Conservation (phyloP, 225 moss, liverwort and hornwort genomes). For the Sphagnum tenellum region DNA sequence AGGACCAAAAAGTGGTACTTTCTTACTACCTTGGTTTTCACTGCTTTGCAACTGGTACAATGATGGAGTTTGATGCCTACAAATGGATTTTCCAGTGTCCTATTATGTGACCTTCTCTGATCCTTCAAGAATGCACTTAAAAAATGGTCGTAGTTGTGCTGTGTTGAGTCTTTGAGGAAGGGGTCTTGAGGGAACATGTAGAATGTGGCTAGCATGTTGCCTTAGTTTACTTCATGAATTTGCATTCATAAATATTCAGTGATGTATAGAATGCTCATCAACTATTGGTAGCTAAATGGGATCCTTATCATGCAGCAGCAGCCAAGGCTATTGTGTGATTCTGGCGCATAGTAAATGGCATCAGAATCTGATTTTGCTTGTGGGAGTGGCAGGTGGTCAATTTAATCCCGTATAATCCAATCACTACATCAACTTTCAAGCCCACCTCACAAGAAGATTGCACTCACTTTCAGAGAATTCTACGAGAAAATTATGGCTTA, state of each 20-base stretch:
- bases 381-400: conserved; percentile 60
- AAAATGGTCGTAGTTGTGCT: no score
- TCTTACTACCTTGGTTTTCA: neutral
- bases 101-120: neutral
- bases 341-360: no score
- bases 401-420: conserved; percentile 91
- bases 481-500: conserved; percentile 65
- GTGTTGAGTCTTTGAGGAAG: no score
- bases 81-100: neutral
- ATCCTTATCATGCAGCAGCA: neutral
- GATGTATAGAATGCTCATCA: no score
- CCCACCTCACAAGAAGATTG: conserved; percentile 47
- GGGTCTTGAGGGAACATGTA: no score
- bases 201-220: no score
- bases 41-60: neutral
- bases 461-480: conserved; percentile 59
- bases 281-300: neutral
- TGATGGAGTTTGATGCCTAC: neutral
- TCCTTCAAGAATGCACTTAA: no score
- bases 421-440: conserved; percentile 54
- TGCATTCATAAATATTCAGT: no score
- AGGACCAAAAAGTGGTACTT: conserved; percentile 67
- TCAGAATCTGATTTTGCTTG: neutral
- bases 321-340: no score
- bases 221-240: no score